Base-by-base conservation (phyloP, 139 green algal genomes). In the Limnomonas spitsbergensis region DNA sequence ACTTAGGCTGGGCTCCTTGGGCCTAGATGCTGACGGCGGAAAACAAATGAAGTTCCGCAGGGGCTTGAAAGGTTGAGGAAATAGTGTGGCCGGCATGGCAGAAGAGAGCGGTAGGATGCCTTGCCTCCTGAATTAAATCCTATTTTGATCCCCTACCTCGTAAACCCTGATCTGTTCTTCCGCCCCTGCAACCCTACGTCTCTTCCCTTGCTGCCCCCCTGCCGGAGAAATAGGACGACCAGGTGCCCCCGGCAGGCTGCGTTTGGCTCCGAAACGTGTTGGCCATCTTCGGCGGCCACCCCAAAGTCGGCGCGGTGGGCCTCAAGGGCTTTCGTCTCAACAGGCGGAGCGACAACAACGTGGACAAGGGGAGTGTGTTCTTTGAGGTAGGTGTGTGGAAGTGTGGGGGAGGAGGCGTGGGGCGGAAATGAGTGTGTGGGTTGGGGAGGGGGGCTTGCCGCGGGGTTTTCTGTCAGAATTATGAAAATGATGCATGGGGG, bases 171-270 rank as follows among this genome's bases (percentile, higher is more conserved):
- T 6, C 42, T 27, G 42, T n/a, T n/a, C n/a, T n/a, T n/a, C n/a
- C n/a, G n/a, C n/a, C n/a, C n/a, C n/a, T n/a, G n/a, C n/a, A n/a
- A n/a, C n/a, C n/a, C n/a, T n/a, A n/a, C n/a, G n/a, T n/a, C n/a
- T n/a, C n/a, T n/a, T n/a, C n/a, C n/a, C n/a, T n/a, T n/a, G n/a
- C n/a, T n/a, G n/a, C n/a, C n/a, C n/a, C n/a, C n/a, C n/a, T n/a
- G n/a, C n/a, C n/a, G n/a, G n/a, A n/a, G n/a, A n/a, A n/a, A n/a
- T 36, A 75, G 69, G 69, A 75, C 38, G 71, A 77, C 40, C 26
- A 39, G 2, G 3, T 67, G 27, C 39, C 71, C 1, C 71, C 71
- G 2, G 6, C 39, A 38, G 40, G 38, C 3, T 77, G 71, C 29
- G 2, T 2, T 7, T 77, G n/a, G 38, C 40, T 68, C 27, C 37